Conservation (phyloP, 257 asterid species). For the Scutellaria baicalensis region DNA sequence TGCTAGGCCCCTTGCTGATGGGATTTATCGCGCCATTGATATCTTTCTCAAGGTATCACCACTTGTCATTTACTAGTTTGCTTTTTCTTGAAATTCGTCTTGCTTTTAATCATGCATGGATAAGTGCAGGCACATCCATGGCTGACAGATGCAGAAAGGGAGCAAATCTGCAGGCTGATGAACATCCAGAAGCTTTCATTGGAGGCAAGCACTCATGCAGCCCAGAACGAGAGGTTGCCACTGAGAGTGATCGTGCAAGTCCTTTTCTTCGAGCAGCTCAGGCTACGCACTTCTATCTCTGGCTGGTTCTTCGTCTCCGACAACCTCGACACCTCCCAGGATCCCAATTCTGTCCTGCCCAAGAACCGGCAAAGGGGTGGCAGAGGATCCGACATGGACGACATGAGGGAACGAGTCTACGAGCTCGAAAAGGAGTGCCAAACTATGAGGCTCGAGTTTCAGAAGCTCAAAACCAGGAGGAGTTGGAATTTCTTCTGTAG, state of each 20-base stretch:
- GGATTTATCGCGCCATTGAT: conserved; percentile 85
- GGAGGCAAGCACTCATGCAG: conserved; percentile 92
- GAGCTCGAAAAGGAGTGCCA: conserved; percentile 82
- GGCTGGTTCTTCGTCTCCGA: conserved; percentile 83
- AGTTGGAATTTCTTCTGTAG: conserved; percentile 79
- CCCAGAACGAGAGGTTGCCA: conserved; percentile 88
- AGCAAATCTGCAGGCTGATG: conserved; percentile 75
- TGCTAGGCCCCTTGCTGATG: conserved; percentile 73
- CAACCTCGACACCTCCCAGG: conserved; percentile 55
- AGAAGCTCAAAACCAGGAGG: conserved; percentile 51
- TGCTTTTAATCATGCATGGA: not conserved
- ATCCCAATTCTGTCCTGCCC: conserved; percentile 33
- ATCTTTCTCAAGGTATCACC: conserved; percentile 69
- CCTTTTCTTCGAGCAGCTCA: conserved; percentile 80
- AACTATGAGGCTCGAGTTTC: conserved; percentile 67
- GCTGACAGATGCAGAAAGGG: conserved; percentile 66
- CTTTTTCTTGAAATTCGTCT: no score
- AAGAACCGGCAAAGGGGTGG: conserved; percentile 13
- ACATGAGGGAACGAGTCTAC: conserved; percentile 65
- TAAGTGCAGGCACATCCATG: conserved; percentile 77
- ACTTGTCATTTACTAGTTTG: no score
- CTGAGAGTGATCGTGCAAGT: conserved; percentile 85
- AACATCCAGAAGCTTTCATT: conserved; percentile 85
- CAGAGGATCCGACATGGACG: conserved; percentile 36
- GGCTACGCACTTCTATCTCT: conserved; percentile 75